Base-by-base conservation (phyloP, 768 basidiomycete species). In the Lactarius pseudohatsudake region DNA sequence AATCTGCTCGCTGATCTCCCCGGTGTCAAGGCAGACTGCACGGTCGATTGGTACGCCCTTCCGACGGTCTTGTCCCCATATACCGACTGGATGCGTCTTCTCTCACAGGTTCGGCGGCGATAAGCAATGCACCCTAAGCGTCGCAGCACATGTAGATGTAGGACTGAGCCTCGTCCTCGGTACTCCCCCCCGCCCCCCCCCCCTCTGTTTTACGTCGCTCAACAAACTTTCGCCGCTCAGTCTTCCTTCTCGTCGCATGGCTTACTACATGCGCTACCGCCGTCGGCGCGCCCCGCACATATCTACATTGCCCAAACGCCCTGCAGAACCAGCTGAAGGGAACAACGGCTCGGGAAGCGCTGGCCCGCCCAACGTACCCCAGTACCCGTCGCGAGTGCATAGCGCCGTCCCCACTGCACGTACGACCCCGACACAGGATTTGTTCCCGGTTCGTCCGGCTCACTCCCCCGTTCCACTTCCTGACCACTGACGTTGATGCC, bases 321-420 rank as follows among this genome's bases (percentile, higher is more conserved):
- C 56, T 43, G 3, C 65, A 66, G 20, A 20, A 16, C 20, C 59
- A 32, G 20, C 47, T 34, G 1, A 55, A 40, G 10, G 38, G 3
- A 20, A 4, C 10, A 56, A 22, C 1, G 50, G 32, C 1, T 38
- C 36, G 38, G 40, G 38, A 2, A 7, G 36, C 1, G 50, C 32
- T 1, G 32, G 38, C 9, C n/a, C 26, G 0, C 32, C 41, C 10
- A 57, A 26, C 8, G 2, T 2, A 13, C 66, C 66, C 3, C 66
- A 63, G 38, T 67, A 64, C 43, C 66, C 66, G 4, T 62, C 62
- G 1, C 61, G 41, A 26, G 36, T 57, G 1, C 34, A 64, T 41
- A 28, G 22, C 18, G 5, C 6, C 41, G 13, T 13, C 13, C 13
- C 1, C 32, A 41, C 0, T 56, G 43, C 40, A 4, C 16, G n/a